These are phyloP conservation scores for Chytridium lagenaria DNA, from an alignment of 371 early-diverging fungal genomes.

Conservation along the genomic window DNA sequence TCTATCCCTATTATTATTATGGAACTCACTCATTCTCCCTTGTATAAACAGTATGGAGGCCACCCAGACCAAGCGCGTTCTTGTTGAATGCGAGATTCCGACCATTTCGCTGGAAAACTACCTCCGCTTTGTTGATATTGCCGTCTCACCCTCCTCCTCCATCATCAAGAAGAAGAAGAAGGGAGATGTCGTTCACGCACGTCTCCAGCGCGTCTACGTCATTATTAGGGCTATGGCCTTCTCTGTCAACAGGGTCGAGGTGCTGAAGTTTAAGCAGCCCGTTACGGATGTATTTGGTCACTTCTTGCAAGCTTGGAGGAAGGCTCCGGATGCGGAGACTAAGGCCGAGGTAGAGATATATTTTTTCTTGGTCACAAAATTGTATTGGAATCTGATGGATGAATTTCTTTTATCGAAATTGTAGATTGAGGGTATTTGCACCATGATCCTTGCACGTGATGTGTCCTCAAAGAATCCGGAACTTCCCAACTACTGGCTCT, in stretches of 20 bases:
- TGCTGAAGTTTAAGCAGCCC: neutral
- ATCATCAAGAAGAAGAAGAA: conserved; percentile 23
- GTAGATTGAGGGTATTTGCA: conserved; percentile 6
- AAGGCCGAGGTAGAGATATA: neutral
- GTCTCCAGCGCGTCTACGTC: neutral
- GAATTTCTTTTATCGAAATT: too few relatives aligned
- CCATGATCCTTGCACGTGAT: conserved; percentile 5
- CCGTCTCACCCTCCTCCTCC: conserved; percentile 2
- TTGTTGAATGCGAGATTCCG: conserved; percentile 4
- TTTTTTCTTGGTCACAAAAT: neutral
- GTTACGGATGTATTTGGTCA: neutral
- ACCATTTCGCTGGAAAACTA: neutral
- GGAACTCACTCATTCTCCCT: neutral
- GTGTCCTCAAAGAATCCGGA: neutral
- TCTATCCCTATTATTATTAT: too few relatives aligned
- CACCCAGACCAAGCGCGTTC: neutral
- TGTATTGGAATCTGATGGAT: too few relatives aligned
- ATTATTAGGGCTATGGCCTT: neutral
- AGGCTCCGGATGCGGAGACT: neutral
- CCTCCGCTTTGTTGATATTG: neutral
- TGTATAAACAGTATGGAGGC: conserved; percentile 6
- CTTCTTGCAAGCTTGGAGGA: neutral
- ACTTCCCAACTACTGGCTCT: neutral
- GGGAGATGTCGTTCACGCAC: neutral
- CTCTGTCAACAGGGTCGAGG: neutral